Base-by-base conservation (phyloP, 495 filamentous ascomycete genomes). In the Lentithecium fluviatile region DNA sequence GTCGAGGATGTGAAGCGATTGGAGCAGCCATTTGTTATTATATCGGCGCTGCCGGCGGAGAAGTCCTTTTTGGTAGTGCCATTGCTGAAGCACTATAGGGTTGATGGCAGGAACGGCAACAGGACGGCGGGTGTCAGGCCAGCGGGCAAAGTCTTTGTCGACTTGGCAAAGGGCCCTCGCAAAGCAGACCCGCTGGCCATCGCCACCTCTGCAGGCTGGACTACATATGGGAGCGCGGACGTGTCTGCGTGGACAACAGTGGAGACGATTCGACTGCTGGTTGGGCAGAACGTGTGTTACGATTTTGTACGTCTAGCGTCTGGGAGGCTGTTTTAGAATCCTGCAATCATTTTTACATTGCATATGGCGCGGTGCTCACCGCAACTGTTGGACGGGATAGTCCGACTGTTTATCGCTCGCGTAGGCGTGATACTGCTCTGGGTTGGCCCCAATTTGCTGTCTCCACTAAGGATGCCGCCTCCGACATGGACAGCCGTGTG, bases 201-300 rank as follows among this genome's bases (percentile, higher is more conserved):
- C 10, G 89, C 89, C 0, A 80, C 83, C 60, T 77, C 83, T 57
- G 81, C 81, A 46, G 89, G 89, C 3, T 92, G 89, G 80, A 88
- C 85, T 36, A 86, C 86, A 10, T 92, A 92, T 72, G 87, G 87
- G 2, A 82, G 85, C 34, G 86, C 85, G 23, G 88, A 92, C 66
- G 86, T 90, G 26, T 86, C 82, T 68, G 88, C 88, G 0, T 92
- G 89, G 75, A 90, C 88, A 11, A 91, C 87, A 19, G 88, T 90
- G 15, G 87, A 91, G 72, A 92, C 86, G 34, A 73, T 92, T 10
- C 77, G 88, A 45, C 66, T 92, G 62, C 77, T 94, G 8, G 88
- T 92, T 8, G 89, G 89, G 15, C 86, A 91, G 77, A 91, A 91
- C 70, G 88, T 94, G 36, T 87, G 87, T 24, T 91, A 89, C 76